Conservation (phyloP, 441 rosid species). For the Lepidium campestre region DNA sequence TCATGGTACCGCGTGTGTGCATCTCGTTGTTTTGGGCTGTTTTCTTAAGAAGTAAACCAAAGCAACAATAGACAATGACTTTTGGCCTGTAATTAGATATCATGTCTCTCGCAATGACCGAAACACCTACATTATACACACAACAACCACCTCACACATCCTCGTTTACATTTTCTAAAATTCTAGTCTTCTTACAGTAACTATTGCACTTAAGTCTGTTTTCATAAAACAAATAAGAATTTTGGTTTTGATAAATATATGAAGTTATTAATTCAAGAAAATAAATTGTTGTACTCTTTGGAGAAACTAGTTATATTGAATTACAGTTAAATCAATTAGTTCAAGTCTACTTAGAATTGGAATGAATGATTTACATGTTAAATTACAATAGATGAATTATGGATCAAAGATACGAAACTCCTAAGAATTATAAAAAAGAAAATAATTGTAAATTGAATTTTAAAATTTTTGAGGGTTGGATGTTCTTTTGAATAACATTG, state of each 20-base stretch:
- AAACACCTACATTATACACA: constrained; percentile 18
- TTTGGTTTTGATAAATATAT: not conserved
- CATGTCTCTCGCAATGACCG: constrained; percentile 42
- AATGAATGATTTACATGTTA: no score
- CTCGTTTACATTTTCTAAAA: not conserved
- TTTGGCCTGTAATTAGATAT: constrained; percentile 57
- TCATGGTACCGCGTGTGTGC: not conserved
- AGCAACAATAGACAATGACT: constrained; percentile 49
- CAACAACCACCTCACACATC: constrained; percentile 12
- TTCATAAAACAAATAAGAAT: not conserved
- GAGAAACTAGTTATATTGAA: not conserved
- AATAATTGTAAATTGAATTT: no score
- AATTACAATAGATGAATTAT: no score
- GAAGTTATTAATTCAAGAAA: not conserved
- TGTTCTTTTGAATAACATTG: no score
- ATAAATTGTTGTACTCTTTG: not conserved
- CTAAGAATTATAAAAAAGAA: no score
- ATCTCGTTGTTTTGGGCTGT: constrained; percentile 10
- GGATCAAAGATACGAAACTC: no score
- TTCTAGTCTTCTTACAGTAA: not conserved
- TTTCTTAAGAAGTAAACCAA: constrained; percentile 23
- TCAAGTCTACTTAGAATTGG: no score
- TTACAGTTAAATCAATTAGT: not conserved
- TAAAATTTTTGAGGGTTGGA: no score
- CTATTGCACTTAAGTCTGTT: not conserved